Evolutionary conservation across 1,139 yeast species (phyloP).

Genomic region (Lodderomyces jiufengensis): DNA sequence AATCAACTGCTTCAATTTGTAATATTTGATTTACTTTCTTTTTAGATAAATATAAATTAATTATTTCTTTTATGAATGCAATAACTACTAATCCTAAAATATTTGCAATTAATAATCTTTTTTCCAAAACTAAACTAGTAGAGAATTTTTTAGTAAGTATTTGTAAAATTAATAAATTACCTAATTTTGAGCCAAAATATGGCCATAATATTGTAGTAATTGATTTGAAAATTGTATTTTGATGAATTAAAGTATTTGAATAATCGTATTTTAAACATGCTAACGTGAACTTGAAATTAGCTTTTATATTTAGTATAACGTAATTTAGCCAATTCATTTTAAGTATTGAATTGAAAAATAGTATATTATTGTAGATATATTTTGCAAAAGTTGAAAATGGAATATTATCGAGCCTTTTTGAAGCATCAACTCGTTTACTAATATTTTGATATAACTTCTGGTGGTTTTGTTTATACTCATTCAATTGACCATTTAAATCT

Average conservation of each 20-base stretch:
- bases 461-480: conserved; percentile 4
- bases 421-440: conserved; percentile 2
- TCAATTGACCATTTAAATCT: conserved; percentile 14
- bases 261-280: conserved; percentile 39
- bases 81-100: conserved; percentile 32
- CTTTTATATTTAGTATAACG: conserved; percentile 12
- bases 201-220: conserved; percentile 43
- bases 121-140: conserved; percentile 20
- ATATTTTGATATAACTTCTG: conserved; percentile 1
- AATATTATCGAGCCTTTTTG: not conserved
- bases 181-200: conserved; percentile 33
- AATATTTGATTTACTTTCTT: conserved; percentile 26
- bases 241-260: conserved; percentile 22
- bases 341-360: conserved; percentile 10
- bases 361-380: conserved; percentile 12
- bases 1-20: conserved; percentile 16
- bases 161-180: conserved; percentile 19
- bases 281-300: conserved; percentile 22
- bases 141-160: conserved; percentile 11
- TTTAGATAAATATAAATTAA: conserved; percentile 28
- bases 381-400: conserved; percentile 9
- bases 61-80: conserved; percentile 32
- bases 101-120: conserved; percentile 29
- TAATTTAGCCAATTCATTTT: conserved; percentile 11
- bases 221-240: conserved; percentile 26